Base-by-base conservation (phyloP, 208 protist genomes). In the Leishmania turanica region DNA sequence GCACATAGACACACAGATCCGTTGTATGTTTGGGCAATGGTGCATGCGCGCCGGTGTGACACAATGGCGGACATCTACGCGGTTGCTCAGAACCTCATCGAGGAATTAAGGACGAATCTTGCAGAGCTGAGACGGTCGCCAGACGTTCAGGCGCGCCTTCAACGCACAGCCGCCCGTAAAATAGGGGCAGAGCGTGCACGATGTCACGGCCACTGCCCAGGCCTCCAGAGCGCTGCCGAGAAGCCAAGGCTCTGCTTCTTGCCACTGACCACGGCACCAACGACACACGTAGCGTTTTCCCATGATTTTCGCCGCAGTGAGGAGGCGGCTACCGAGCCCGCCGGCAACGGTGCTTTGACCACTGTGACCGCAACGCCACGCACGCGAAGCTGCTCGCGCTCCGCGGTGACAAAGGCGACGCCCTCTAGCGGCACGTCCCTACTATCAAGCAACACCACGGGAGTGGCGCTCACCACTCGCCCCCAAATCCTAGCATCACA, bases 211-310 rank as follows among this genome's bases (percentile, higher is more conserved):
- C 19, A 13, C 62, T 85, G 72, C 71, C 69, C 76, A 37, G 71
- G 51, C 15, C 68, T 60, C 0, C 79, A 58, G 17, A 42, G 71
- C 60, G 37, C 27, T 34, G 15, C n/a, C 11, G 69, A 73, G 45
- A 73, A n/a, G 60, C 70, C 21, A 37, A n/a, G 0, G 37, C 82
- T 75, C 37, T 27, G 27, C 19, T 89, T 89, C 51, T 42, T 37
- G 2, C 83, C 83, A 3, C 65, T 89, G 40, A 40, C 79, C 70
- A 89, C 86, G 31, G 82, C 82, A 17, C 86, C 86, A 2, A 34
- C 66, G 17, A 81, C 77, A 19, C 27, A 15, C 11, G 58, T 87
- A 1, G 37, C 45, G 64, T 84, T 84, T n/a, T 84, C 79, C 40
- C 6, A n/a, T 31, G 7, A 19, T 24, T 24, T 47, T 34, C 1